phyloP scores from a whole-genome alignment of 164 flowering plant genomes.

The Taxillus chinensis region DNA sequence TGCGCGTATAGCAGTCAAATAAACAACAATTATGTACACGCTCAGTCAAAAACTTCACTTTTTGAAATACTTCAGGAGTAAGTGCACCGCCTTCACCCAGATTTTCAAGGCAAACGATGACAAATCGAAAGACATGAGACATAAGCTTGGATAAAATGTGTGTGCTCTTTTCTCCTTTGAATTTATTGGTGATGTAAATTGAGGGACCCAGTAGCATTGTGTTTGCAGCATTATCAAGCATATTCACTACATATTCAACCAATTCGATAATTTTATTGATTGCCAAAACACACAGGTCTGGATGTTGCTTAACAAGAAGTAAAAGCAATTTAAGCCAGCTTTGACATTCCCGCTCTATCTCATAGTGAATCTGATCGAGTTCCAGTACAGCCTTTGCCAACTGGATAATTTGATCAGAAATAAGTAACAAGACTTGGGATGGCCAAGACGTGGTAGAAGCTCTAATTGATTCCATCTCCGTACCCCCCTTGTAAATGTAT shows the following conservation, averaged over 20 bases:
- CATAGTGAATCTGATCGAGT: constrained; percentile 11
- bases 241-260: constrained; percentile 20
- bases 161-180: constrained; percentile 11
- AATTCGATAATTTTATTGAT: constrained; percentile 31
- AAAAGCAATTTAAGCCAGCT: constrained; percentile 31
- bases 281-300: constrained; percentile 25
- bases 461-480: constrained; percentile 16
- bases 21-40: constrained; percentile 16
- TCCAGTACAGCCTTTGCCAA: constrained; percentile 16
- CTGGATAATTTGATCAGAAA: constrained; percentile 27
- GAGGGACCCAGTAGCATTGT: constrained; percentile 5
- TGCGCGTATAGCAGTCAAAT: constrained; percentile 22
- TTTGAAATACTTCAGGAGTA: constrained; percentile 21
- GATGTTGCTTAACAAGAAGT: constrained; percentile 26
- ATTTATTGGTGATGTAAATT: constrained; percentile 7
- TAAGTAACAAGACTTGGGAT: constrained; percentile 22
- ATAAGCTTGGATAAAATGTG: constrained; percentile 23
- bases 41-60: constrained; percentile 27
- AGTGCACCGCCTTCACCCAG: constrained; percentile 26
- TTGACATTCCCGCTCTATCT: constrained; percentile 22
- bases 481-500: constrained; percentile 16
- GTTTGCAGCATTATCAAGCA: constrained; percentile 7
- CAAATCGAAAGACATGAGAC: constrained; percentile 26
- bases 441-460: constrained; percentile 15
- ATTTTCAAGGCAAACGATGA: constrained; percentile 29